These are phyloP conservation scores for Wickerhamomyces xylosicus DNA, from an alignment of 805 yeast species.

Conservation along the genomic window DNA sequence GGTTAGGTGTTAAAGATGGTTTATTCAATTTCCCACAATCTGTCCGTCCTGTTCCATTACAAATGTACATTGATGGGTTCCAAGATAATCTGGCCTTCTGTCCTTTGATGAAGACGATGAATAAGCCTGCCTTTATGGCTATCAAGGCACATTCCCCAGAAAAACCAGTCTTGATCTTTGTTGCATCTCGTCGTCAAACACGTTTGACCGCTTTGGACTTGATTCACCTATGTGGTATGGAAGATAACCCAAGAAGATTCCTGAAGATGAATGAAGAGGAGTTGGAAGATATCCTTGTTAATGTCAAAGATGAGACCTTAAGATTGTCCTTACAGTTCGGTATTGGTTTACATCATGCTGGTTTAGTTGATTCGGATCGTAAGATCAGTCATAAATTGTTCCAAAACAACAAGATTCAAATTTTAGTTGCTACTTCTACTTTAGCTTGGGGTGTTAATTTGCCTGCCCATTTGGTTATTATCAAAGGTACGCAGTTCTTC, in stretches of 20 bases:
- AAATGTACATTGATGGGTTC: conserved; percentile 83
- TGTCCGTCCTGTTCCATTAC: conserved; percentile 92
- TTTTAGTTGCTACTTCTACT: conserved; percentile 90
- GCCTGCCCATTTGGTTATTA: conserved; percentile 94
- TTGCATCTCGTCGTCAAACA: conserved; percentile 94
- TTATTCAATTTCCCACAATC: conserved; percentile 90
- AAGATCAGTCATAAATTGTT: conserved; percentile 83
- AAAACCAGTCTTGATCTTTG: conserved; percentile 91
- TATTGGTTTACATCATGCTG: conserved; percentile 95
- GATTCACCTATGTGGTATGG: conserved; percentile 56
- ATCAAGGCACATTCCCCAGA: conserved; percentile 57
- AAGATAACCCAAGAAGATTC: conserved; percentile 48
- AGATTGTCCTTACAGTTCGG: conserved; percentile 73
- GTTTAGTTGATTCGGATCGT: conserved; percentile 85
- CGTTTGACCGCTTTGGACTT: conserved; percentile 72
- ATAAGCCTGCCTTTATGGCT: conserved; percentile 68
- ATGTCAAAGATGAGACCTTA: conserved; percentile 69
- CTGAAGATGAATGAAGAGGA: conserved; percentile 44
- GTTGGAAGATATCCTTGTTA: conserved; percentile 48
- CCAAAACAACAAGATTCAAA: conserved; percentile 73
- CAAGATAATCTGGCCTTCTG: conserved; percentile 75
- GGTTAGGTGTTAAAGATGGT: conserved; percentile 85
- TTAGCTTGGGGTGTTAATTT: conserved; percentile 98
- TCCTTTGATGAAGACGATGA: conserved; percentile 60
- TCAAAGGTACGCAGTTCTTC: conserved; percentile 94